A percentile compares a stretch with the other conserved stretches of the same genome.
These are phyloP conservation scores for Berkeleyomyces rouxiae DNA, from an alignment of 2,329 filamentous ascomycete species.

Conservation along the genomic window DNA sequence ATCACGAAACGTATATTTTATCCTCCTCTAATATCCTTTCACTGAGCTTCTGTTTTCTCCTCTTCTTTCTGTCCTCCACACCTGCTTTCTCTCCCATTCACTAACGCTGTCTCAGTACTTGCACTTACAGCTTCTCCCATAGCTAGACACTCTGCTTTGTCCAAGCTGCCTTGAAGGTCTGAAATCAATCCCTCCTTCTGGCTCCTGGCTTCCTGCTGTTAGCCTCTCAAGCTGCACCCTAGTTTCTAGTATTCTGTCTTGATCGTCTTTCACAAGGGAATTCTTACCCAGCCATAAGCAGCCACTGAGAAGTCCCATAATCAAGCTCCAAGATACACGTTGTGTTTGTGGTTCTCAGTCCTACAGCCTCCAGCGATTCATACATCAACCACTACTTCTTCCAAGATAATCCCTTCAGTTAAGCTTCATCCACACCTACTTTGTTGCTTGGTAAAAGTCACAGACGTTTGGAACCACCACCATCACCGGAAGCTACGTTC, in stretches of 20 bases:
- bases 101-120: background rate
- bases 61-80: background rate
- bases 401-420: background rate
- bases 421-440: background rate
- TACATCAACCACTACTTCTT: background rate
- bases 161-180: background rate
- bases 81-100: background rate
- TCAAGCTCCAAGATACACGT: background rate
- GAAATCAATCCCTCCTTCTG: background rate
- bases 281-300: too few species aligned
- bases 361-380: background rate
- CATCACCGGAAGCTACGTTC: background rate
- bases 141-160: background rate
- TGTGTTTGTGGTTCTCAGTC: background rate
- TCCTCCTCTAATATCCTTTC: background rate
- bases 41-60: background rate
- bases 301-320: background rate
- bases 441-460: background rate
- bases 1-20: conserved; percentile 1
- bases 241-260: too few species aligned
- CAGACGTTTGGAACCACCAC: background rate
- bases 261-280: too few species aligned
- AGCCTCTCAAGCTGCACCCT: background rate
- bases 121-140: background rate
- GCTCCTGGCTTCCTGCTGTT: background rate